Evolutionary conservation across 2,329 filamentous ascomycete species (phyloP), one percentile per base, ranked within the genome.

Genomic region (Diplocarpon rosae): DNA sequence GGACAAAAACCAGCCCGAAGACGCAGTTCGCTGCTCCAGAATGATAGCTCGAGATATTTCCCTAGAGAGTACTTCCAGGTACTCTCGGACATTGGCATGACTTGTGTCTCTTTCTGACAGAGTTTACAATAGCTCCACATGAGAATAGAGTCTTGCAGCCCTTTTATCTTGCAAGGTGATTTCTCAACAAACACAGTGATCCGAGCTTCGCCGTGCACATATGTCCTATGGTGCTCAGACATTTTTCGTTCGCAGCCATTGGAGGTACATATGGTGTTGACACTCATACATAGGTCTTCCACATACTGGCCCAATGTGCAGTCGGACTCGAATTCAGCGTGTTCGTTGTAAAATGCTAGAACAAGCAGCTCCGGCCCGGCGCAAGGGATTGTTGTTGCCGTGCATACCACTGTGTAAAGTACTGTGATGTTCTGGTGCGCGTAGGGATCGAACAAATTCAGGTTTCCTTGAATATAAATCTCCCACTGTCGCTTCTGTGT

Each of bases 31-130:
- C 78, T 83, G 59, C 89, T 90, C 89, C 90, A 98, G 63, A 96
- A 96, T 2, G 89, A 88, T 14, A 98, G 70, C 64, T 98, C 92
- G n/a, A 98, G 71, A 58, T 96, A 98, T 64, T 98, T 98, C 10
- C 87, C 92, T 59, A 98, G 94, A 0, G 92, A 98, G 62, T 98
- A 98, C 62, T 93, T 95, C 85, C 88, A 98, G 0, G 89, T 93
- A 56, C 80, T 88, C 45, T 88, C 80, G 1, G 90, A 95, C 87
- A 98, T 95, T 28, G 83, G 80, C 53, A 85, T 84, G 38, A 89
- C 80, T 32, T 87, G 85, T 0, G 90, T 94, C 61, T 96, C 89
- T 53, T 86, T 86, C 42, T 85, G 82, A 63, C 93, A 98, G 27
- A 85, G 73, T 57, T 94, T 92, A 68, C 92, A 98, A 56, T 83